Conservation (phyloP, 2,329 filamentous ascomycete species). For the Penicillium thymicola region DNA sequence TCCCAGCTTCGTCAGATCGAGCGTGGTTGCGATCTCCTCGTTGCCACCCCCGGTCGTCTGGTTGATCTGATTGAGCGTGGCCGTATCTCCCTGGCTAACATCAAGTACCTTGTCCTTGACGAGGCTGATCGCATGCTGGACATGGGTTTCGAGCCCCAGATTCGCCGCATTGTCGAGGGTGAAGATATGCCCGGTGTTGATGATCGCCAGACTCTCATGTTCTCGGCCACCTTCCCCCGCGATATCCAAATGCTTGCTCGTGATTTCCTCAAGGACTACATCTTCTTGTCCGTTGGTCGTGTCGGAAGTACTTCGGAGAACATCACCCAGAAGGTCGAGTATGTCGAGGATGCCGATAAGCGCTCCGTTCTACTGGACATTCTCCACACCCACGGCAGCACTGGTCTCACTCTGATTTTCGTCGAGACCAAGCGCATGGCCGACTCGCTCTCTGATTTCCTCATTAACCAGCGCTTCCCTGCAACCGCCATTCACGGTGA, state of each 20-base stretch:
- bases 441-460: conserved; percentile 93
- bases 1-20: conserved; percentile 98
- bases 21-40: conserved; percentile 92
- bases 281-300: conserved; percentile 97
- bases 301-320: conserved; percentile 99
- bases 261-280: conserved; percentile 98
- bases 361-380: conserved; percentile 96
- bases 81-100: conserved; percentile 94
- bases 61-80: conserved; percentile 98
- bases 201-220: conserved; percentile 97
- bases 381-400: conserved; percentile 81
- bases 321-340: conserved; percentile 98
- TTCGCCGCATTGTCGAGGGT: conserved; percentile 95
- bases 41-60: conserved; percentile 94
- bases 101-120: conserved; percentile 98
- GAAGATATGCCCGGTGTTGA: conserved; percentile 91
- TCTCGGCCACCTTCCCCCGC: conserved; percentile 97
- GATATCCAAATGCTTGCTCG: conserved; percentile 99
- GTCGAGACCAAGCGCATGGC: conserved; percentile 99
- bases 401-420: conserved; percentile 90
- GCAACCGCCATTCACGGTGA: conserved; percentile 98
- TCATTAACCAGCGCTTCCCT: conserved; percentile 98
- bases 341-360: conserved; percentile 96
- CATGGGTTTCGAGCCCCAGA: conserved; percentile 99
- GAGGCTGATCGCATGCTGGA: conserved; percentile 99